Evolutionary conservation across 2,329 filamentous ascomycete species (phyloP).

Genomic region (Penicillium glabrum): DNA sequence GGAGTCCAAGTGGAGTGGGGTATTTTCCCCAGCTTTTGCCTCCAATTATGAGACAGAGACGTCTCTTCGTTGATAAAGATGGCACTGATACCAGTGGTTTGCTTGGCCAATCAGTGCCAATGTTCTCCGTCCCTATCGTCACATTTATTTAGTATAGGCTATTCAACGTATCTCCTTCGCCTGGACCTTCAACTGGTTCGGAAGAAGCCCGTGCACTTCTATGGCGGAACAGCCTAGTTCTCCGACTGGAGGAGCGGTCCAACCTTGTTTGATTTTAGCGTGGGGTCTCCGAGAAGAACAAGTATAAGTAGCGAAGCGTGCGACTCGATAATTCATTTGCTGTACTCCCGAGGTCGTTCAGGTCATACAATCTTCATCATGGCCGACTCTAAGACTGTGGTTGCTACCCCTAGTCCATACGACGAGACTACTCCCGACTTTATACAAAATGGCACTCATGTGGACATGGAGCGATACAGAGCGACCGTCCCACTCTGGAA

Average conservation of each 20-base stretch:
- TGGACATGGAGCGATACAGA: slow-evolving; percentile 32
- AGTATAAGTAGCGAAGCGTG: neutral
- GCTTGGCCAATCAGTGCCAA: neutral
- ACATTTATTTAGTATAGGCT: neutral
- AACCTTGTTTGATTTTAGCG: neutral
- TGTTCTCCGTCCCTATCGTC: neutral
- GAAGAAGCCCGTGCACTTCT: neutral
- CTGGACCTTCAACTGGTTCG: slow-evolving; percentile 6
- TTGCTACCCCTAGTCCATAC: neutral
- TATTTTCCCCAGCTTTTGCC: neutral
- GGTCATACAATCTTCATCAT: neutral
- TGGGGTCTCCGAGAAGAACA: neutral
- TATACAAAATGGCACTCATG: slow-evolving; percentile 15
- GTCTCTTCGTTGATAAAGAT: neutral
- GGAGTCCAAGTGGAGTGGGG: neutral
- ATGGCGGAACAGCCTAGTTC: neutral
- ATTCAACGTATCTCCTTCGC: neutral
- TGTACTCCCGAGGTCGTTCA: neutral
- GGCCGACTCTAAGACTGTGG: neutral
- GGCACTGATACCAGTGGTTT: neutral
- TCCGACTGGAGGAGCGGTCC: neutral
- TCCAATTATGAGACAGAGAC: neutral
- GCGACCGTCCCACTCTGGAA: slow-evolving; percentile 43
- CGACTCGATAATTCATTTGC: neutral
- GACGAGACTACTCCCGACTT: neutral